phyloP scores from a whole-genome alignment of 176 grass and related monocot genomes.

The Dendrocalamus sinicus region DNA sequence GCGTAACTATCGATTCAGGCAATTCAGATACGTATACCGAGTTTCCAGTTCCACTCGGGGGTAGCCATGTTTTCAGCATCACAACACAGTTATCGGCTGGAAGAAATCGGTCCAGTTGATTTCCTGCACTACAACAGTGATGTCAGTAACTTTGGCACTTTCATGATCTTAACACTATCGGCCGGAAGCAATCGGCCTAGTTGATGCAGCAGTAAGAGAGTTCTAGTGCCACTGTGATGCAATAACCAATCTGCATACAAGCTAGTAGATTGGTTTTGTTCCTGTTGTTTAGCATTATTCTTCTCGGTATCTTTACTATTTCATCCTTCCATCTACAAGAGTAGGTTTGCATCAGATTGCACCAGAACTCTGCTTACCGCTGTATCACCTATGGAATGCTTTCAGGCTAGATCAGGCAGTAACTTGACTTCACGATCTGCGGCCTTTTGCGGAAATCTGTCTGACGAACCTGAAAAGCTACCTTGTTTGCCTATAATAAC shows the following conservation, averaged over 20 bases:
- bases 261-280: not conserved
- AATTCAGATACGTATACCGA: not conserved
- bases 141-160: not conserved
- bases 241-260: not conserved
- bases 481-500: not conserved
- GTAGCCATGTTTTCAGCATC: not conserved
- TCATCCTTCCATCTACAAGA: not conserved
- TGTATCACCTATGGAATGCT: not conserved
- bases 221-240: constrained; percentile 9
- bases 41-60: not conserved
- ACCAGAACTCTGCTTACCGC: not conserved
- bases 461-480: not conserved
- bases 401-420: constrained; percentile 36
- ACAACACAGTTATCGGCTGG: not conserved
- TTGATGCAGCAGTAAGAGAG: constrained; percentile 19
- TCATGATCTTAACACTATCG: not conserved
- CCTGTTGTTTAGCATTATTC: not conserved
- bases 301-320: not conserved
- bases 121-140: not conserved
- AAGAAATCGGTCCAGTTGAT: no score
- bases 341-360: not conserved
- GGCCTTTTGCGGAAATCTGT: not conserved
- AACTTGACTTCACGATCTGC: not conserved
- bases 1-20: not conserved
- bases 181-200: not conserved